Percentiles rank a stretch among this genome's conserved stretches.
phyloP scores from a whole-genome alignment of 352 stramenopile species.

The Thalassiosira livingstoniorum region DNA sequence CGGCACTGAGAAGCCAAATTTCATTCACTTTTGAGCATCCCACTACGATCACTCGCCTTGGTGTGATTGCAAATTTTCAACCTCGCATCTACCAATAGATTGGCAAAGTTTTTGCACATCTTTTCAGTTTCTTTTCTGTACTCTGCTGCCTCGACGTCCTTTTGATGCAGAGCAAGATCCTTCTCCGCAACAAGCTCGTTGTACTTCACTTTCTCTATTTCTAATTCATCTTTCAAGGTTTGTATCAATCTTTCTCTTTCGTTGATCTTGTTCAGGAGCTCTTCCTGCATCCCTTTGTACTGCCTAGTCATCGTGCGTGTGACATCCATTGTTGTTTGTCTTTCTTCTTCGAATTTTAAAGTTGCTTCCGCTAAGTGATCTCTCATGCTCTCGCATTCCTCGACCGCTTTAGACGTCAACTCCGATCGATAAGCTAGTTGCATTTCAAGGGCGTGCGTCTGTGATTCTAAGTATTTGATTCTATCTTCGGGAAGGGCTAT shows the following conservation, averaged over 20 bases:
- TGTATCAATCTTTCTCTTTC: constrained; percentile 92
- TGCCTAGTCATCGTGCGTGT: constrained; percentile 95
- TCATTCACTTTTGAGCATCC: not conserved
- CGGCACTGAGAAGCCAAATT: not conserved
- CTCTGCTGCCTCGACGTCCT: constrained; percentile 86
- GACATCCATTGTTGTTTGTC: constrained; percentile 91
- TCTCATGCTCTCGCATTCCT: constrained; percentile 37
- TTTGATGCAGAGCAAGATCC: constrained; percentile 89
- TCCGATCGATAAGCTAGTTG: constrained; percentile 51
- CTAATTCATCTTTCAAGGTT: constrained; percentile 92
- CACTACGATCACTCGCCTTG: not conserved
- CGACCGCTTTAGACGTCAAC: constrained; percentile 38
- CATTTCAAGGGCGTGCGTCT: constrained; percentile 51
- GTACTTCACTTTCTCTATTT: constrained; percentile 88
- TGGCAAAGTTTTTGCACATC: constrained; percentile 39
- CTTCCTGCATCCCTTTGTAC: constrained; percentile 95
- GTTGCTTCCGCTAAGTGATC: constrained; percentile 46
- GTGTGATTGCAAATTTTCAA: constrained; percentile 28
- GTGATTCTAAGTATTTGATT: constrained; percentile 60
- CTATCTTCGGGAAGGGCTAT: constrained; percentile 47
- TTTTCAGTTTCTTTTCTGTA: constrained; percentile 35
- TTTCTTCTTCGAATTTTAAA: constrained; percentile 62
- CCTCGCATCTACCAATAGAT: constrained; percentile 37
- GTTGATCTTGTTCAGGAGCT: constrained; percentile 85
- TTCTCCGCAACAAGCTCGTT: constrained; percentile 92